Percentiles rank a stretch among this genome's conserved stretches.
Conservation (phyloP, 257 asterid genomes). For the Solanum okadae region DNA sequence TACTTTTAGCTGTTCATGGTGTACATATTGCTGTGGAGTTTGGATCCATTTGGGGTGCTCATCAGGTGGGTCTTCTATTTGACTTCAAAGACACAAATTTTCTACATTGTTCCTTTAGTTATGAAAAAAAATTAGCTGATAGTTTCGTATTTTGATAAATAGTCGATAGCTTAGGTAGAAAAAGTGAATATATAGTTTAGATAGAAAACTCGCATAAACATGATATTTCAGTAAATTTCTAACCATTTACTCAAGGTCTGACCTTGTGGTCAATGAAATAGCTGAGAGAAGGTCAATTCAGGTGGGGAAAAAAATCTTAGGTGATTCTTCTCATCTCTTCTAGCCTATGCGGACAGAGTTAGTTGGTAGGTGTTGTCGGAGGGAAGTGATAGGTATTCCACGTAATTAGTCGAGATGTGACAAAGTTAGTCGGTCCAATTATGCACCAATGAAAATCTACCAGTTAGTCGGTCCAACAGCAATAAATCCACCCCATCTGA, state of each 20-base stretch:
- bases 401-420: neutral
- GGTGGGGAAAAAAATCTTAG: rapidly evolving
- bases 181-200: neutral
- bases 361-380: neutral
- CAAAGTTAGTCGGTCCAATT: neutral
- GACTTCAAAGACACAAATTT: neutral
- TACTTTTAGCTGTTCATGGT: neutral
- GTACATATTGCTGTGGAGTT: neutral
- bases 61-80: neutral
- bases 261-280: rapidly evolving
- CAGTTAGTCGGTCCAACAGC: neutral
- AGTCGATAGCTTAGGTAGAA: too few relatives aligned
- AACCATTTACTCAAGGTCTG: neutral
- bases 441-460: neutral
- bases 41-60: neutral
- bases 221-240: too few relatives aligned
- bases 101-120: neutral
- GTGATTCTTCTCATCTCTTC: neutral
- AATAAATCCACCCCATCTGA: neutral
- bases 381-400: neutral
- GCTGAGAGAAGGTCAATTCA: neutral
- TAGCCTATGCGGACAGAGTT: too few relatives aligned
- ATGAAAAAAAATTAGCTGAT: too few relatives aligned
- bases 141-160: too few relatives aligned
- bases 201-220: too few relatives aligned